Evolutionary conservation across 345 rosid genomes (phyloP), one percentile per base, ranked within the genome.

Genomic region (Brassica cretica): DNA sequence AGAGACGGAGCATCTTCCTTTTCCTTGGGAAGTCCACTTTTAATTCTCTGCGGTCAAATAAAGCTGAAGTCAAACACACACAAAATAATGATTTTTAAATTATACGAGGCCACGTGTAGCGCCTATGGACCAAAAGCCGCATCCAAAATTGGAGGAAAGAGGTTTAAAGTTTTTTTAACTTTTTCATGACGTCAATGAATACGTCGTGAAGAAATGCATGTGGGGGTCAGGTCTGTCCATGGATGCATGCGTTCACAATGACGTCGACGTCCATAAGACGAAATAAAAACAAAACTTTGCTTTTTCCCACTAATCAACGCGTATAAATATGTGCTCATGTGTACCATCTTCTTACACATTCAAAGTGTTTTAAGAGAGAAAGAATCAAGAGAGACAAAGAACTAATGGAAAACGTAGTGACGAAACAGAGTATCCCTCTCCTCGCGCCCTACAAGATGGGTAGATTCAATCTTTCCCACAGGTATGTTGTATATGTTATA

Each of bases 371-470:
- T 7, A 3, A 37, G 9, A 37, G 9, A 67, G 1, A 18, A 58
- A 75, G 1, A 58, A 44, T 59, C 62, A 19, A 76, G n/a, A 68
- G 32, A 67, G 15, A 16, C 16, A 15, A 49, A 56, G 5, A 51
- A 51, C 11, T 30, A 41, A 78, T 71, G 72, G 51, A 71, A 56
- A 71, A 78, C 61, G 67, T 24, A 19, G 51, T 18, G 12, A 12
- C 76, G 3, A 78, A 71, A 64, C 76, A 71, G 81, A 78, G 76
- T 56, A 65, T 71, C 15, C 78, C 82, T 71, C 82, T 78, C 27
- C 64, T 78, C 15, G 73, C 70, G 7, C 74, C 82, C 25, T 73
- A 78, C 14, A 56, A 78, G 78, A 78, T 78, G 82, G 82, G 82
- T 59, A 60, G 58, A 71, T 78, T 78, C 70, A 78, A 60, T 41